Evolutionary conservation across 192 early-diverging fungal genomes (phyloP), one percentile per base, ranked within the genome.

Genomic region (Rhizophagus prolifer): DNA sequence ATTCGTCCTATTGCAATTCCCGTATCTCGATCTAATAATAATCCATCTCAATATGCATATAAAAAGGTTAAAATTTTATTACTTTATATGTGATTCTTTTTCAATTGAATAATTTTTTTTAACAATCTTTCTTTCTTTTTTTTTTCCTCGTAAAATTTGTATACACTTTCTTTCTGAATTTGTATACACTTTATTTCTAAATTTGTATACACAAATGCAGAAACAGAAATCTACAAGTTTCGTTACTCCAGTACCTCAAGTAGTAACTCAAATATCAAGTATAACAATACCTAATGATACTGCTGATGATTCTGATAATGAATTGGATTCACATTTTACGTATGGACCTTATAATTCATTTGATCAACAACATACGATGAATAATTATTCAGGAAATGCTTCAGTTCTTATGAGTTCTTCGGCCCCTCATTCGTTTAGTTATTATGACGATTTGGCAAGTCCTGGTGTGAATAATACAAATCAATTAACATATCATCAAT

Each of bases 201-300:
- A n/a, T n/a, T n/a, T n/a, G n/a, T n/a, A n/a, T n/a, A n/a, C 21
- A 50, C 1, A 58, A 28, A 28, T 7, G 0, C 10, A 74, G 31
- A 21, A 13, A 44, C 72, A 38, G 38, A 26, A 26, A 46, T 28
- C 60, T 21, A 12, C 34, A 7, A 63, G 23, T 62, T 74, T 44
- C 9, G 10, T 14, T 54, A 26, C 8, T 44, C 34, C 13, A 63
- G 41, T 38, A 7, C 36, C 36, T 8, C 41, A n/a, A n/a, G n/a
- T 10, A 9, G 41, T 44, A 44, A 2, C 23, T 36, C 30, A 14
- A 44, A 14, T 60, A 62, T 63, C 60, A 16, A 74, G 72, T 30
- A 76, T 76, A 19, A 76, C 64, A 50, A 76, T 76, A 34, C 75
- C 75, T 3, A 76, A 2, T 25, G 75, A 76, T 36, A 66, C 65